phyloP scores from a whole-genome alignment of 106 monocot genomes.

The Amphibolis antarctica region DNA sequence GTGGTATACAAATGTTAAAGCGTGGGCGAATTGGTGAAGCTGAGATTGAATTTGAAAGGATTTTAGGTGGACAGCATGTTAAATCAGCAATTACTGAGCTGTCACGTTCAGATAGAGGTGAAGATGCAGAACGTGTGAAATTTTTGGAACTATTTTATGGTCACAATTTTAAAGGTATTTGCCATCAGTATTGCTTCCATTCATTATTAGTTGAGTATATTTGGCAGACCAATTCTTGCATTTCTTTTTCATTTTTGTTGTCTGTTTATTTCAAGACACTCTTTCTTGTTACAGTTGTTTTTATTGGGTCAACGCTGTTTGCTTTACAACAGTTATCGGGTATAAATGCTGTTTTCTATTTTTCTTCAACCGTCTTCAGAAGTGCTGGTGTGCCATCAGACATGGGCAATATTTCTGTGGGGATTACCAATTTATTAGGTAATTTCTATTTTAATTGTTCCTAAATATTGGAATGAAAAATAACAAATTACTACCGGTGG shows the following conservation, averaged over 20 bases:
- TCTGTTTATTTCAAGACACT: slow-evolving; percentile 43
- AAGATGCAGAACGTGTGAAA: slow-evolving; percentile 55
- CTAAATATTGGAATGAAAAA: neutral
- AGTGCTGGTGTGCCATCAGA: slow-evolving; percentile 72
- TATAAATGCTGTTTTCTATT: slow-evolving; percentile 98
- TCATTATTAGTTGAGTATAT: neutral
- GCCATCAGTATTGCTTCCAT: neutral
- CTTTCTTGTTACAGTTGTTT: slow-evolving; percentile 80
- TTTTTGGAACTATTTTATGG: slow-evolving; percentile 73
- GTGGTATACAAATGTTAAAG: slow-evolving; percentile 18
- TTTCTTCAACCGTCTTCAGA: slow-evolving; percentile 83
- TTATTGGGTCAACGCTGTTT: slow-evolving; percentile 90
- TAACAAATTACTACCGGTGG: neutral
- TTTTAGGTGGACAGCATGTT: slow-evolving; percentile 64
- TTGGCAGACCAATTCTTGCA: neutral
- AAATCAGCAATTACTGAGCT: slow-evolving; percentile 75
- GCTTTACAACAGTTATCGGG: slow-evolving; percentile 98
- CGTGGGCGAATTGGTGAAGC: slow-evolving; percentile 77
- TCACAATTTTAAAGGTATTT: slow-evolving; percentile 66
- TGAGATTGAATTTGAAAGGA: slow-evolving; percentile 69
- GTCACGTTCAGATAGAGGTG: slow-evolving; percentile 55
- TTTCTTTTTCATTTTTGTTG: neutral
- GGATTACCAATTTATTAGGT: slow-evolving; percentile 84
- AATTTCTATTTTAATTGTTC: neutral
- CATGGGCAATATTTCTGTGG: slow-evolving; percentile 72